These are phyloP conservation scores for Eutypella sp. DNA, from an alignment of 2,329 filamentous ascomycete species.

Conservation along the genomic window DNA sequence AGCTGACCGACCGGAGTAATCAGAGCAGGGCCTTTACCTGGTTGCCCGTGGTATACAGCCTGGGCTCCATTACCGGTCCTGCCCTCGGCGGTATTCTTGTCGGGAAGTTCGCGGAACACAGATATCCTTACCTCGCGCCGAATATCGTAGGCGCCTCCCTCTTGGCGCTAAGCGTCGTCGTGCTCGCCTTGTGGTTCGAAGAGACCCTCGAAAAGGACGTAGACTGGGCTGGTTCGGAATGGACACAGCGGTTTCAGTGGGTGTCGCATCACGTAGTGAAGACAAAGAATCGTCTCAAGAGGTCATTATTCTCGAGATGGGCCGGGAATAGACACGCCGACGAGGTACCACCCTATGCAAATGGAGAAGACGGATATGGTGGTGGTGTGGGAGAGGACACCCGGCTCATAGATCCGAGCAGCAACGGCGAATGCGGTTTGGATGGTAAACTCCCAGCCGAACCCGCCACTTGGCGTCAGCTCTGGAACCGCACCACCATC, in stretches of 20 bases:
- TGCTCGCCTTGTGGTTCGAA: constrained; percentile 76
- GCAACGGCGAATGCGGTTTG: constrained; percentile 42
- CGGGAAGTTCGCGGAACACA: constrained; percentile 50
- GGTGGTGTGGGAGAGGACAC: constrained; percentile 18
- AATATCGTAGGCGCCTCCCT: constrained; percentile 75
- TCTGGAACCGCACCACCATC: constrained; percentile 77
- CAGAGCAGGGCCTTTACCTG: constrained; percentile 93
- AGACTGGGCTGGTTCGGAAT: constrained; percentile 20
- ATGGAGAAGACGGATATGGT: constrained; percentile 20
- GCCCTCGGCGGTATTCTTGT: constrained; percentile 85
- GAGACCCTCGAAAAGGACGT: constrained; percentile 69
- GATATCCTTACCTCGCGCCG: constrained; percentile 78
- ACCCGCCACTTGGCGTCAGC: constrained; percentile 43
- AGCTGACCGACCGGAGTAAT: constrained; percentile 92
- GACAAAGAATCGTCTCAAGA: constrained; percentile 13
- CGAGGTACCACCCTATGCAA: constrained; percentile 8
- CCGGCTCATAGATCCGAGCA: constrained; percentile 19
- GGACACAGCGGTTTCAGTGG: constrained; percentile 29
- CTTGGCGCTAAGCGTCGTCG: constrained; percentile 64
- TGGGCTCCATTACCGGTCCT: constrained; percentile 90
- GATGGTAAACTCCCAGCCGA: constrained; percentile 36
- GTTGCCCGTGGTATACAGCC: constrained; percentile 89
- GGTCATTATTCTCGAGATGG: constrained; percentile 19
- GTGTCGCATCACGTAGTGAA: constrained; percentile 19
- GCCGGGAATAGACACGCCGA: constrained; percentile 14